These are phyloP conservation scores for Paraconiothyrium sp. DNA, from an alignment of 2,329 filamentous ascomycete species.

Conservation along the genomic window DNA sequence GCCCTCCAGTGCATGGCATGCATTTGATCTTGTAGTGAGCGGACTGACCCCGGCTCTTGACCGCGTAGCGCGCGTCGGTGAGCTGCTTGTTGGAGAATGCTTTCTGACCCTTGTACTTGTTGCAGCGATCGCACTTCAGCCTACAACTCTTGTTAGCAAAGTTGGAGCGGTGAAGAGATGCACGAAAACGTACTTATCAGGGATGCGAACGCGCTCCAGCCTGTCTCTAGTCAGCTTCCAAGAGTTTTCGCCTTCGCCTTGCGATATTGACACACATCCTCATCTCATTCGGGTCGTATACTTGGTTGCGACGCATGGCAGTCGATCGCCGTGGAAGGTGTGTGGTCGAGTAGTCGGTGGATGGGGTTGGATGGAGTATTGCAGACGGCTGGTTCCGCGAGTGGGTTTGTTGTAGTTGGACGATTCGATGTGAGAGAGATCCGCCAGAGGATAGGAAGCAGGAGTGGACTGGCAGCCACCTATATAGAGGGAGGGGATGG, in stretches of 20 bases:
- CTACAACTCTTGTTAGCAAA: constrained; percentile 33
- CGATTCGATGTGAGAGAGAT: background rate
- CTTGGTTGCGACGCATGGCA: constrained; percentile 12
- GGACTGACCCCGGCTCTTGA: constrained; percentile 25
- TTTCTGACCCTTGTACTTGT: constrained; percentile 48
- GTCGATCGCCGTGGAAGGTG: background rate
- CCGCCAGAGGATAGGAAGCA: background rate
- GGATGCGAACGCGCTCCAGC: constrained; percentile 32
- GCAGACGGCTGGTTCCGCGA: too few relatives aligned
- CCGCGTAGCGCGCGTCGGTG: constrained; percentile 37
- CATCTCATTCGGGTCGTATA: constrained; percentile 6
- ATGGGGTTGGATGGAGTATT: too few relatives aligned
- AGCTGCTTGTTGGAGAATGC: constrained; percentile 61
- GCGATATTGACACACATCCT: constrained; percentile 5
- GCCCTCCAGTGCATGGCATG: constrained; percentile 54
- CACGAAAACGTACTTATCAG: constrained; percentile 24
- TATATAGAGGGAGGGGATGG: background rate
- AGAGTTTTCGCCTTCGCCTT: background rate
- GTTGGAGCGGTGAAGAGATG: background rate
- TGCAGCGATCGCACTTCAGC: constrained; percentile 59
- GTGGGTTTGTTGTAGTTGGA: background rate
- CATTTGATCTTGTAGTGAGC: constrained; percentile 51
- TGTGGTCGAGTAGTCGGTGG: background rate
- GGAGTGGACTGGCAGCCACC: background rate
- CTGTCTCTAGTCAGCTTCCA: constrained; percentile 20